Percentiles rank a stretch among this genome's conserved stretches.
Evolutionary conservation across 2,329 filamentous ascomycete genomes (phyloP).

Genomic region (Diplocarpon mali): DNA sequence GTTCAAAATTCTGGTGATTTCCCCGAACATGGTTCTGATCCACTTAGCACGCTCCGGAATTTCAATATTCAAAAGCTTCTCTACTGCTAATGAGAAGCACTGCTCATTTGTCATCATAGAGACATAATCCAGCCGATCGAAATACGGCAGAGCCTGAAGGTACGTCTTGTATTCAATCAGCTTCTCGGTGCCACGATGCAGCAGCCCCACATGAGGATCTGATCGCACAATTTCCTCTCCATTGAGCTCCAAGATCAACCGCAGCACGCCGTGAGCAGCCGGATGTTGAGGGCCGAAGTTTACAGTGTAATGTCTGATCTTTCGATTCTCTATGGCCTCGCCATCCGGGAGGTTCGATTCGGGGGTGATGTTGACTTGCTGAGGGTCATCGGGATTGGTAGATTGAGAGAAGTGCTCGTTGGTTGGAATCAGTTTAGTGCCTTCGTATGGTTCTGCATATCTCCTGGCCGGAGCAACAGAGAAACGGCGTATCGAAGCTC

Average conservation of each 20-base stretch:
- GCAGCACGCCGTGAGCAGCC: slow-evolving; percentile 93
- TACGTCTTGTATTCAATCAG: slow-evolving; percentile 99
- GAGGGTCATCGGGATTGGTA: slow-evolving; percentile 37
- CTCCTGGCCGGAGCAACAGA: slow-evolving; percentile 53
- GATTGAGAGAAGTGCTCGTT: slow-evolving; percentile 51
- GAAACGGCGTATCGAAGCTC: slow-evolving; percentile 44
- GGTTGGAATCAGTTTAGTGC: slow-evolving; percentile 40
- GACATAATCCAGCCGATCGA: slow-evolving; percentile 96
- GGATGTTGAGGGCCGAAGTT: slow-evolving; percentile 99
- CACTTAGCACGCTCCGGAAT: slow-evolving; percentile 93
- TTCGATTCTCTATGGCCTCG: slow-evolving; percentile 49
- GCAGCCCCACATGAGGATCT: slow-evolving; percentile 90
- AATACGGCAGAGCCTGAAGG: slow-evolving; percentile 94
- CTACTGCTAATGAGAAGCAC: slow-evolving; percentile 87
- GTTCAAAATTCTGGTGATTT: slow-evolving; percentile 89
- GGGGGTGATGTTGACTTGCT: slow-evolving; percentile 20
- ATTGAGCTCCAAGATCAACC: slow-evolving; percentile 92
- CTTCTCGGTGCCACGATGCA: slow-evolving; percentile 97
- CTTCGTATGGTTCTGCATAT: slow-evolving; percentile 48
- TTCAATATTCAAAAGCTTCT: slow-evolving; percentile 96
- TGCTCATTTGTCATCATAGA: slow-evolving; percentile 99
- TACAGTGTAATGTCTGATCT: slow-evolving; percentile 97
- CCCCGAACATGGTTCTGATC: slow-evolving; percentile 90
- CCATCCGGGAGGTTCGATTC: slow-evolving; percentile 32
- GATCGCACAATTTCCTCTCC: slow-evolving; percentile 95